A percentile compares a stretch with the other conserved stretches of the same genome.
Evolutionary conservation across 2,329 filamentous ascomycete species (phyloP).

Genomic region (Kalmusia sp.): DNA sequence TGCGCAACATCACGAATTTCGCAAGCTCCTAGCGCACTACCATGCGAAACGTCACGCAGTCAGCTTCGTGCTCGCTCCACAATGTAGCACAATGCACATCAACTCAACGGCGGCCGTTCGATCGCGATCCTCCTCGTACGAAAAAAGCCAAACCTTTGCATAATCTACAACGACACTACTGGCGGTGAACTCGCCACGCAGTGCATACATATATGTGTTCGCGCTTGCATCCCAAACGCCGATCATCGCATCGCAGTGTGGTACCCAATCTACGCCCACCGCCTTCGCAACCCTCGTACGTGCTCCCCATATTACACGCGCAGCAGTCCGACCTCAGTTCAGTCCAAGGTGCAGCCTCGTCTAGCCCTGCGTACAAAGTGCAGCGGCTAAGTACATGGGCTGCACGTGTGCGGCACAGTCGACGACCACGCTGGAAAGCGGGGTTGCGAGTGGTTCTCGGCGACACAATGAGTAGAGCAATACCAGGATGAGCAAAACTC

Average conservation of each 20-base stretch:
- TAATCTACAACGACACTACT: too few relatives aligned
- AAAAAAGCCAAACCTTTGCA: too few relatives aligned
- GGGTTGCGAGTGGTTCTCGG: not conserved
- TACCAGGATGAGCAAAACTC: not conserved
- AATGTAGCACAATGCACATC: not conserved
- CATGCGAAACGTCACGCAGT: too few relatives aligned
- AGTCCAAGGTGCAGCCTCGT: too few relatives aligned
- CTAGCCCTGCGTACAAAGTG: not conserved
- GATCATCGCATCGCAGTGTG: slow-evolving; percentile 3
- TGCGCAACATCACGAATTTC: not conserved
- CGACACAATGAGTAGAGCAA: not conserved
- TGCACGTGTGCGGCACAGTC: slow-evolving; percentile 11
- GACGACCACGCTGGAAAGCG: too few relatives aligned
- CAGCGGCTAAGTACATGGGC: slow-evolving; percentile 11
- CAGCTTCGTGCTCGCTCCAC: not conserved
- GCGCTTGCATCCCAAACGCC: not conserved
- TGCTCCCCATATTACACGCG: slow-evolving; percentile 1
- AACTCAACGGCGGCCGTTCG: not conserved
- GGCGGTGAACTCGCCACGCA: not conserved
- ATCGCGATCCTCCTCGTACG: not conserved
- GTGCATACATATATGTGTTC: too few relatives aligned
- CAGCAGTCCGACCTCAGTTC: too few relatives aligned
- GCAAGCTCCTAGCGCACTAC: too few relatives aligned
- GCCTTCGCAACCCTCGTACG: not conserved
- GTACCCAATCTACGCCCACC: not conserved